Base-by-base conservation (phyloP, 768 basidiomycete genomes). In the Kwoniella bestiolae region DNA sequence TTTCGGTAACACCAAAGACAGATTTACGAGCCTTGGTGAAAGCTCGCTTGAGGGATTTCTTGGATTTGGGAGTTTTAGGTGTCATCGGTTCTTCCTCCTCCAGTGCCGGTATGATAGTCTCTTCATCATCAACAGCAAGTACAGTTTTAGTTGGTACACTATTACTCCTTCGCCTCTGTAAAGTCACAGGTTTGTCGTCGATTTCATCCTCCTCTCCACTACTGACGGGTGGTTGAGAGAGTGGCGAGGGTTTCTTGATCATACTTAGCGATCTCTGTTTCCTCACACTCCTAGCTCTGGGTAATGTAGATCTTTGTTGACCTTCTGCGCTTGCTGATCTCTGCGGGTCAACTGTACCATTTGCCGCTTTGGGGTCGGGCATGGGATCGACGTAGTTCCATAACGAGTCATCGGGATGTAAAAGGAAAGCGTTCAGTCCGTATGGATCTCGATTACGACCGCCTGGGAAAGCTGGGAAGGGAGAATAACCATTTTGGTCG, bases 391-490 rank as follows among this genome's bases (percentile, higher is more conserved):
- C 52, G 50, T 73, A 71, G 21, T 59, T 29, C 73, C 73, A 77
- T 7, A 70, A 25, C 28, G 58, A 47, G 34, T 75, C 73, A 21
- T 67, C 72, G n/a, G 77, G 75, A 61, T 73, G 77, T 5, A 79
- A 60, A 12, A 79, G 71, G 63, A 56, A 79, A 4, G 71, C 69
- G 50, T 79, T 69, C 23, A 79, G 63, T 9, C 72, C 74, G 55
- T 72, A 72, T 3, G 75, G 73, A 60, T 79, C 77, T n/a, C 71
- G 21, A 26, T 51, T 46, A 29, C 44, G 41, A 18, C 59, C 25
- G 6, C 73, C 73, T 7, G 69, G 67, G 47, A 77, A 71, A 16
- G 65, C 62, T 3, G 76, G 76, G 52, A 73, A 77, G 12, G 76
- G 76, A 11, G 71, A 71, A 55, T 75, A 77, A 9, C 73, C 71